Evolutionary conservation across 805 yeast species (phyloP), one percentile per base, ranked within the genome.

Genomic region (Yarrowia sp.): DNA sequence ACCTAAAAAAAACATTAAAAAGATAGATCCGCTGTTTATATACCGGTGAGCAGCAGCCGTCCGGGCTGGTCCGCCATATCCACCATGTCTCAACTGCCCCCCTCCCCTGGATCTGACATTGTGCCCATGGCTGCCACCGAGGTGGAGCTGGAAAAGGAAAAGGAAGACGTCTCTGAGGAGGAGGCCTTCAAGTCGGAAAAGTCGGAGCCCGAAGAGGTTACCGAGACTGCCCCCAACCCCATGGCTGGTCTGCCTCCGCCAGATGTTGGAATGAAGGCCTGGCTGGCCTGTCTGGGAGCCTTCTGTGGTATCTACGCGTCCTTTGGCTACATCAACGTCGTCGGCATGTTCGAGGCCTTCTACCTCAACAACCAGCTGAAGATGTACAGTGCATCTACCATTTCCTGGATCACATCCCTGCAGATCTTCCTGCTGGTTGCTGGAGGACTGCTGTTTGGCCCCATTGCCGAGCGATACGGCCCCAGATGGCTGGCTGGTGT

Each of bases 211-310:
- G 53, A 48, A 7, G 53, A 48, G 39, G 14, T 33, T 3, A 33
- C 39, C 32, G 55, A 93, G 90, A 66, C 96, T 82, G 28, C 88
- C 83, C 70, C 90, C 90, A 35, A 90, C 77, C 43, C 96, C 97
- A 74, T 86, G 92, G 43, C 58, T 8, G 43, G 33, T 3, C 35
- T 51, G 9, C 62, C 62, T 31, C 62, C 62, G 8, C 62, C 62
- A 41, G 62, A 55, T 31, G 32, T 15, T 18, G 62, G 62, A n/a
- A 17, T 41, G 7, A 43, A 43, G 41, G 64, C 64, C 17, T 58
- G 64, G 64, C 42, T 58, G 22, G 51, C 64, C 28, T 35, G 39
- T 18, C 39, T 58, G 41, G 64, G 64, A 2, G 43, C 64, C 17
- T 33, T 58, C n/a, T 42, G 35, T 2, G 64, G 64, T 15, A 42